Conservation (phyloP, 257 asterid species). For the Rehmannia glutinosa region DNA sequence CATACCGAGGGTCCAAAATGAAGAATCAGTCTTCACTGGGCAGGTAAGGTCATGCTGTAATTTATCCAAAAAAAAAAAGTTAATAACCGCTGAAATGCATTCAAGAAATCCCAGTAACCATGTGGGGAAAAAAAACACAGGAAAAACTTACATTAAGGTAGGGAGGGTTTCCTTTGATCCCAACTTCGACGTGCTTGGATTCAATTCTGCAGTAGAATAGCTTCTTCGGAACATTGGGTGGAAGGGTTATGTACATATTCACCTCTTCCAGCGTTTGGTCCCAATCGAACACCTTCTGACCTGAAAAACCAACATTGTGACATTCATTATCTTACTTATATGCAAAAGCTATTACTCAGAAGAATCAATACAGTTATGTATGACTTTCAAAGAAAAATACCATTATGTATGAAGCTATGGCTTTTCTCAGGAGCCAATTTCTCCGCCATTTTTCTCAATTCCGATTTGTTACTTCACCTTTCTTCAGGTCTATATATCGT, state of each 20-base stretch:
- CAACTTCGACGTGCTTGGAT: conserved; percentile 85
- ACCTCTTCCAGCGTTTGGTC: conserved; percentile 97
- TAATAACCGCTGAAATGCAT: background rate
- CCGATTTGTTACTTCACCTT: background rate
- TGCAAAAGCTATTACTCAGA: background rate
- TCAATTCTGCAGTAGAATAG: conserved; percentile 66
- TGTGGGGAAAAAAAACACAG: background rate
- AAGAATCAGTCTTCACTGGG: conserved; percentile 94
- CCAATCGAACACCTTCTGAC: conserved; percentile 96
- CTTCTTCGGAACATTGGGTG: conserved; percentile 83
- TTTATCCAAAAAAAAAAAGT: conserved; percentile 2
- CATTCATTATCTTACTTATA: background rate
- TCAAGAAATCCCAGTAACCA: background rate
- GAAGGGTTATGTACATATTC: conserved; percentile 84
- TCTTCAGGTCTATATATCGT: background rate
- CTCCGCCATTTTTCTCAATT: conserved; percentile 56
- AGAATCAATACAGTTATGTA: conserved; percentile 53
- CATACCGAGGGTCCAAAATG: conserved; percentile 95
- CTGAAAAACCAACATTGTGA: conserved; percentile 33
- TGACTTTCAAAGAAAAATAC: no score
- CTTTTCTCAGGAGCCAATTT: conserved; percentile 77
- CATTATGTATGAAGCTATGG: conserved; percentile 70
- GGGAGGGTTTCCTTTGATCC: conserved; percentile 96
- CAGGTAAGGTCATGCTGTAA: conserved; percentile 66
- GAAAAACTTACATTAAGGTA: conserved; percentile 61